phyloP scores from a whole-genome alignment of 345 rosid genomes.

The Gossypium thurberi region DNA sequence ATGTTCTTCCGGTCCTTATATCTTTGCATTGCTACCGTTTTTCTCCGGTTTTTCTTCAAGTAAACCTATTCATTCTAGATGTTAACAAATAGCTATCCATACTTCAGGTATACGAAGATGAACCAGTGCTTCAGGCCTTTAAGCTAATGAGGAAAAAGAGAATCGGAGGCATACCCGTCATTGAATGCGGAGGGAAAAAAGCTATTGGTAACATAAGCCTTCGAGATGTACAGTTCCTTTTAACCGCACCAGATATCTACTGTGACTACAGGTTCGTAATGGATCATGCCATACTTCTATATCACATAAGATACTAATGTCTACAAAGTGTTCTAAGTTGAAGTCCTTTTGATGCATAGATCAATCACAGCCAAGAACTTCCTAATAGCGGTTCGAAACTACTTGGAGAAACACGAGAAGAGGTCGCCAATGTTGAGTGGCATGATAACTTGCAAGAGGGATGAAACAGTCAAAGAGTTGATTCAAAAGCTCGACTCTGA shows the following conservation, averaged over 20 bases:
- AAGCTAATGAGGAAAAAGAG: slow-evolving; percentile 80
- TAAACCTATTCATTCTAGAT: not conserved
- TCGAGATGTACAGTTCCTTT: slow-evolving; percentile 81
- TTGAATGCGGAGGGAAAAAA: slow-evolving; percentile 48
- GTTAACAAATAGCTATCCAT: not conserved
- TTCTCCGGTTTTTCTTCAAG: not conserved
- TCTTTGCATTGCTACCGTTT: not conserved
- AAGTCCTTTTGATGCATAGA: slow-evolving; percentile 29
- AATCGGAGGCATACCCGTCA: slow-evolving; percentile 77
- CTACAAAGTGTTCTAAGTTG: not conserved
- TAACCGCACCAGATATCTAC: slow-evolving; percentile 90
- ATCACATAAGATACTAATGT: not conserved
- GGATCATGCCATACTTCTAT: not conserved
- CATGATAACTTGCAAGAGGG: slow-evolving; percentile 67
- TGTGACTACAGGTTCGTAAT: slow-evolving; percentile 60
- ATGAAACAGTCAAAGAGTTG: slow-evolving; percentile 61
- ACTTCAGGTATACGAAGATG: slow-evolving; percentile 69
- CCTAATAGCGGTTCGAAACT: slow-evolving; percentile 51
- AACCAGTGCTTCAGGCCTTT: slow-evolving; percentile 95
- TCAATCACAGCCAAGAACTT: slow-evolving; percentile 86
- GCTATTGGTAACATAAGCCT: slow-evolving; percentile 88
- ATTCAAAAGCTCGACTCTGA: slow-evolving; percentile 60
- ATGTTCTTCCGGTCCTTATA: not conserved
- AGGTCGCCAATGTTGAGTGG: slow-evolving; percentile 47
- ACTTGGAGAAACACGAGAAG: slow-evolving; percentile 52